Conservation (phyloP, 2,329 filamentous ascomycete species). For the Neonectria neomacrospora region DNA sequence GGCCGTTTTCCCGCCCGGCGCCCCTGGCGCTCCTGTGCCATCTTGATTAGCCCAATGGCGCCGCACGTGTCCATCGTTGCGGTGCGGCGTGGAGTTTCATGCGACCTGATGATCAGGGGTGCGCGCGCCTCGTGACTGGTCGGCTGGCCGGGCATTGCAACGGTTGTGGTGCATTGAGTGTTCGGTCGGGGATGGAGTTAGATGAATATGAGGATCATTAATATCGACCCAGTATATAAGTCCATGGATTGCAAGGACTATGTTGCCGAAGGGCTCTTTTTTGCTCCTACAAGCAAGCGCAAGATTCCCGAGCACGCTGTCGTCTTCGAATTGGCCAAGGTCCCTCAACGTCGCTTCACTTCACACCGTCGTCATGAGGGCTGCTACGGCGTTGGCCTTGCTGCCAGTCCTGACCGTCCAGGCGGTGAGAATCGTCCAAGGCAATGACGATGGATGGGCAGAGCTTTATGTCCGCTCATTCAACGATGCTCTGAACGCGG, state of each 20-base stretch:
- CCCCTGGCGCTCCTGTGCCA: constrained; percentile 10
- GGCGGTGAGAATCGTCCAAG: constrained; percentile 67
- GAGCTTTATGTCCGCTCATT: constrained; percentile 73
- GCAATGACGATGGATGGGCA: constrained; percentile 81
- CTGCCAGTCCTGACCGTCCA: constrained; percentile 44
- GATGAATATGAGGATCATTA: constrained; percentile 24
- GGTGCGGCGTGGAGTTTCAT: constrained; percentile 36
- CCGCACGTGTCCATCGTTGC: constrained; percentile 32
- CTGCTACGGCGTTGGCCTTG: constrained; percentile 36
- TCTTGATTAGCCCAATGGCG: constrained; percentile 27
- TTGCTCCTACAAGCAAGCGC: constrained; percentile 4
- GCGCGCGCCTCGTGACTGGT: constrained; percentile 33
- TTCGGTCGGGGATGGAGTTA: constrained; percentile 36
- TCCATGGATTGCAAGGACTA: background rate
- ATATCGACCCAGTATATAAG: constrained; percentile 13
- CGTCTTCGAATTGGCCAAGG: background rate
- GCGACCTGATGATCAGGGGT: constrained; percentile 23
- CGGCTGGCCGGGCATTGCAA: constrained; percentile 13
- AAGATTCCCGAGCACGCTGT: constrained; percentile 1
- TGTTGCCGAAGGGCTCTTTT: constrained; percentile 7
- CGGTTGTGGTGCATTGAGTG: constrained; percentile 33
- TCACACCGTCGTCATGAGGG: constrained; percentile 40
- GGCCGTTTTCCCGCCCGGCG: background rate
- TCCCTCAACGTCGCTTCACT: background rate
- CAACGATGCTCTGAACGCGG: constrained; percentile 63